phyloP scores from a whole-genome alignment of 208 protist species.

The Herpetomonas samuelpessoai region DNA sequence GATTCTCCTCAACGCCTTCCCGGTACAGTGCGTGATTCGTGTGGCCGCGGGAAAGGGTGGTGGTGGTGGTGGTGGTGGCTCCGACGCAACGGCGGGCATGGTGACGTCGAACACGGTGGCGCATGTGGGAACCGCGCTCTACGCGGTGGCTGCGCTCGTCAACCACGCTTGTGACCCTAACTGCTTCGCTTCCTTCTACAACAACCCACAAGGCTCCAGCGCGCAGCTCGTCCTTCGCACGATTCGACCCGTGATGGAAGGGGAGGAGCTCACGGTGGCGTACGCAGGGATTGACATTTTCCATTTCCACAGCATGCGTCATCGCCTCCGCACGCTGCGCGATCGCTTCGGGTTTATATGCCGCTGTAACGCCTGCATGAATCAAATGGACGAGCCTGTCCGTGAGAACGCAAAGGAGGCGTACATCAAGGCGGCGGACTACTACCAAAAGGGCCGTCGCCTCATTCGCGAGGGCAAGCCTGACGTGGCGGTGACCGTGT shows the following conservation, averaged over 20 bases:
- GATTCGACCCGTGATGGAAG: slow-evolving; percentile 60
- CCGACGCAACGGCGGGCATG: slow-evolving; percentile 15
- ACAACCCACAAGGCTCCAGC: slow-evolving; percentile 69
- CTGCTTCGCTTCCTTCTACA: slow-evolving; percentile 74
- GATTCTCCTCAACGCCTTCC: slow-evolving; percentile 56
- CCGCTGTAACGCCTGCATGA: slow-evolving; percentile 52
- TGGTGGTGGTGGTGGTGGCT: slow-evolving; percentile 5
- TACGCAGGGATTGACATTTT: slow-evolving; percentile 72
- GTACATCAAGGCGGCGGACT: slow-evolving; percentile 81
- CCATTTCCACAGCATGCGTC: slow-evolving; percentile 73
- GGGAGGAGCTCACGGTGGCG: slow-evolving; percentile 79
- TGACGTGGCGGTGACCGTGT: slow-evolving; percentile 69
- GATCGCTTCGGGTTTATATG: slow-evolving; percentile 81
- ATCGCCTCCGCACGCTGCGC: slow-evolving; percentile 60
- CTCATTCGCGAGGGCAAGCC: slow-evolving; percentile 77
- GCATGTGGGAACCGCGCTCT: slow-evolving; percentile 68
- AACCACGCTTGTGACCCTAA: slow-evolving; percentile 89
- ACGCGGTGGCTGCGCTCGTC: slow-evolving; percentile 49
- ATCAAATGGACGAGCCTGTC: slow-evolving; percentile 75
- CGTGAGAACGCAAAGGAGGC: slow-evolving; percentile 54
- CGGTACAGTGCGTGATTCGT: slow-evolving; percentile 57
- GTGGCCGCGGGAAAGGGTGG: slow-evolving; percentile 6
- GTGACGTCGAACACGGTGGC: slow-evolving; percentile 51
- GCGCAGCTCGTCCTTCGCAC: slow-evolving; percentile 48
- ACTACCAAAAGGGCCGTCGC: slow-evolving; percentile 88